A percentile compares a stretch with the other conserved stretches of the same genome.
Conservation (phyloP, 1,139 yeast genomes). For the Candida sp. region DNA sequence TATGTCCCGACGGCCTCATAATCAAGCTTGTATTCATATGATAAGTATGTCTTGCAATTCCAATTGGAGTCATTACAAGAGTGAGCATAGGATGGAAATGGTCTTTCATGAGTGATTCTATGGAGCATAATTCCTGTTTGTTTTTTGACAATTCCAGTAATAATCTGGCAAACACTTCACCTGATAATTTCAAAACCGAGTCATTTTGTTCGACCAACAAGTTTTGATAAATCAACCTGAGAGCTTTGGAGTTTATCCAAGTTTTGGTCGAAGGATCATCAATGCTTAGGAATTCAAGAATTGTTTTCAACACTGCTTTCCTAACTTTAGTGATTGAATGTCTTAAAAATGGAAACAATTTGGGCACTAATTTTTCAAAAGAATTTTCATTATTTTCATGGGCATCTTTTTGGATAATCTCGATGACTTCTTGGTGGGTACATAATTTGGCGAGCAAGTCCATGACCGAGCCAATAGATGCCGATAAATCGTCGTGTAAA, state of each 20-base stretch:
- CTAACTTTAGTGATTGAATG: conserved; percentile 94
- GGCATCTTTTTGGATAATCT: conserved; percentile 65
- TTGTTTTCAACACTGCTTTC: conserved; percentile 79
- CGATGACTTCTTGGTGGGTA: conserved; percentile 74
- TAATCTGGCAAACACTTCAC: conserved; percentile 57
- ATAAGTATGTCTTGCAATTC: conserved; percentile 86
- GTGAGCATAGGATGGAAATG: conserved; percentile 65
- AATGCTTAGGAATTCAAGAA: conserved; percentile 72
- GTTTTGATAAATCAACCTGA: conserved; percentile 83
- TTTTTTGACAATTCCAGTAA: conserved; percentile 42
- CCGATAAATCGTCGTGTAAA: conserved; percentile 86
- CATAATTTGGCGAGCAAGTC: conserved; percentile 87
- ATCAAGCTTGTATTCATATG: conserved; percentile 74
- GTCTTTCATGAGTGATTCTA: conserved; percentile 47
- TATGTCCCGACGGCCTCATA: conserved; percentile 76
- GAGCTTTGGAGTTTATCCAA: conserved; percentile 76
- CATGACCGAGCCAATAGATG: conserved; percentile 96
- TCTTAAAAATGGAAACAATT: conserved; percentile 87
- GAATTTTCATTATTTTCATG: conserved; percentile 46
- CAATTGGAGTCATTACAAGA: conserved; percentile 89
- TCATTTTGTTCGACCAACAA: conserved; percentile 83
- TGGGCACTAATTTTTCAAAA: conserved; percentile 80
- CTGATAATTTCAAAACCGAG: conserved; percentile 65
- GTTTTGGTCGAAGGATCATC: conserved; percentile 61
- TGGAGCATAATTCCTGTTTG: conserved; percentile 23